A percentile compares a stretch with the other conserved stretches of the same genome.
These are phyloP conservation scores for Usnea hakonensis DNA, from an alignment of 495 filamentous ascomycete species.

Conservation along the genomic window DNA sequence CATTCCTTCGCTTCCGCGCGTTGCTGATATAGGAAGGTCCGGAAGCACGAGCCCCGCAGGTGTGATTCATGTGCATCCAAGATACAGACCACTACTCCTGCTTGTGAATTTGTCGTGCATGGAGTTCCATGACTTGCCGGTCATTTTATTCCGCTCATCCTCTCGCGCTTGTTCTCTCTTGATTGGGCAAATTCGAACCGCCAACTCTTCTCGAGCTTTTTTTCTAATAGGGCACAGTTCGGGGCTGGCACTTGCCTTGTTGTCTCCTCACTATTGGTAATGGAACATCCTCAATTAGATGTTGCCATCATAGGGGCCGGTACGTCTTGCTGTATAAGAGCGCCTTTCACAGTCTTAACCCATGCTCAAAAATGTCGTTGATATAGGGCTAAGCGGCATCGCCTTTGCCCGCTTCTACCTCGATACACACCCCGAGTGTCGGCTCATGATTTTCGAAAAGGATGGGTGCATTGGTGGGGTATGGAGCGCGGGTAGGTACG, in stretches of 20 bases:
- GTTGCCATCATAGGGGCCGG: constrained; percentile 20
- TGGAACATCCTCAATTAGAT: constrained; percentile 4
- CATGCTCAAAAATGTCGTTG: background rate
- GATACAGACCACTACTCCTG: no score
- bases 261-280: background rate
- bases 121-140: no score
- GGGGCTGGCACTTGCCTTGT: background rate
- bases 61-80: no score
- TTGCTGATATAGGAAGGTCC: no score
- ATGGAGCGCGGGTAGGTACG: background rate
- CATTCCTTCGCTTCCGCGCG: no score
- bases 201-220: background rate
- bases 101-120: no score
- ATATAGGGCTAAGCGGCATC: constrained; percentile 24
- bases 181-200: background rate
- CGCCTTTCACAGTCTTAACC: background rate
- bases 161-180: background rate
- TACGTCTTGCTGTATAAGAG: background rate
- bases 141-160: no score
- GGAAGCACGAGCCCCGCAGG: background rate
- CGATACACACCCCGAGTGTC: background rate
- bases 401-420: constrained; percentile 21
- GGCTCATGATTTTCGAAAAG: background rate
- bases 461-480: background rate
- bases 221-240: background rate